A percentile compares a stretch with the other conserved stretches of the same genome.
These are phyloP conservation scores for Coemansia sp. DNA, from an alignment of 192 early-diverging fungal species.

Conservation along the genomic window DNA sequence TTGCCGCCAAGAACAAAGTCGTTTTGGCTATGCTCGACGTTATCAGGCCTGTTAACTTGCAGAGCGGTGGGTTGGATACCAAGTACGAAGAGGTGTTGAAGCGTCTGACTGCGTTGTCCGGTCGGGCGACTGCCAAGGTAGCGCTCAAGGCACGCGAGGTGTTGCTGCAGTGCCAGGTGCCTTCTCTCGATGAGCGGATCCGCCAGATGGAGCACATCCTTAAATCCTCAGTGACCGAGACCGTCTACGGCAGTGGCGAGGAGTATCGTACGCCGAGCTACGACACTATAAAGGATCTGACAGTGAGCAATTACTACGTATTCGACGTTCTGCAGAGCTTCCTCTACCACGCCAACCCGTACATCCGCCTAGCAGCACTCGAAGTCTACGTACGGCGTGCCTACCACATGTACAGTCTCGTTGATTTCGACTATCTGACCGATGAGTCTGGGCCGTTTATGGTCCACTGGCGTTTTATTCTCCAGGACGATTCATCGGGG, in stretches of 20 bases:
- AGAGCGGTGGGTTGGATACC: constrained; percentile 67
- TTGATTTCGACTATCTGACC: constrained; percentile 76
- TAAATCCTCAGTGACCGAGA: constrained; percentile 71
- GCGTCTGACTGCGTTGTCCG: constrained; percentile 75
- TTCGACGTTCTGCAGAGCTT: constrained; percentile 93
- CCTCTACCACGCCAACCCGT: constrained; percentile 84
- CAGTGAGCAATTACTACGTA: constrained; percentile 94
- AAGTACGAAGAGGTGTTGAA: constrained; percentile 79
- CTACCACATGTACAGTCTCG: constrained; percentile 96
- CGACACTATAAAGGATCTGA: constrained; percentile 79
- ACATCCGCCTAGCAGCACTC: constrained; percentile 82
- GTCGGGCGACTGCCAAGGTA: constrained; percentile 81
- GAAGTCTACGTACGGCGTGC: constrained; percentile 97
- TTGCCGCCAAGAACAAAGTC: constrained; percentile 77
- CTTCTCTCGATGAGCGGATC: constrained; percentile 88
- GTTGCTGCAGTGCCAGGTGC: constrained; percentile 90
- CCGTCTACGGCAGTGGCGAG: constrained; percentile 75
- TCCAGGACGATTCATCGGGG: constrained; percentile 64
- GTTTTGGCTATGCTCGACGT: constrained; percentile 79
- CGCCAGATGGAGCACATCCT: constrained; percentile 85
- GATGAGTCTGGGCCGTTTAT: constrained; percentile 64
- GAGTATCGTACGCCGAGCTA: constrained; percentile 72
- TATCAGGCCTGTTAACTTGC: constrained; percentile 65
- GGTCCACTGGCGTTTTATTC: constrained; percentile 78
- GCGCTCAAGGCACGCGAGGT: constrained; percentile 94